Conservation (phyloP, 805 yeast species). For the Scheffersomyces coipomensis region DNA sequence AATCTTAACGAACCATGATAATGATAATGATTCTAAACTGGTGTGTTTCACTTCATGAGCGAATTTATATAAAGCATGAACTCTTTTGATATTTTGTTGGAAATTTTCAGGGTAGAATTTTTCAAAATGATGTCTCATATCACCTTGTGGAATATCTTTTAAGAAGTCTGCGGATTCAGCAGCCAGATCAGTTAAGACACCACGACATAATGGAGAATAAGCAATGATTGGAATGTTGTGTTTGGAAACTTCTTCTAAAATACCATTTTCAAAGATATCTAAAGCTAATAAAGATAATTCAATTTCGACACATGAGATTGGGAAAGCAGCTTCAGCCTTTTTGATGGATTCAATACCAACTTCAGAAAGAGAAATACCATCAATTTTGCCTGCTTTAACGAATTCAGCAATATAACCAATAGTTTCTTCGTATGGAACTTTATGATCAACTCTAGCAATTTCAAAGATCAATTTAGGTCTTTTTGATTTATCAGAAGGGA, state of each 20-base stretch:
- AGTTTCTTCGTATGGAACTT: constrained; percentile 57
- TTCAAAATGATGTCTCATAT: constrained; percentile 50
- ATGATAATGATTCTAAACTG: constrained; percentile 53
- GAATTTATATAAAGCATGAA: constrained; percentile 47
- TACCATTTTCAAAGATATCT: constrained; percentile 63
- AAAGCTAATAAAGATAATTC: constrained; percentile 75
- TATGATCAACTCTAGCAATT: constrained; percentile 66
- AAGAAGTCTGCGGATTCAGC: constrained; percentile 34
- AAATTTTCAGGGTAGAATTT: constrained; percentile 61
- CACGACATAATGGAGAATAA: constrained; percentile 83
- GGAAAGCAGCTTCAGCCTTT: constrained; percentile 44
- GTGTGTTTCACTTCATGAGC: constrained; percentile 48
- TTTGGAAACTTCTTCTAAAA: constrained; percentile 57
- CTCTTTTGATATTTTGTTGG: constrained; percentile 49
- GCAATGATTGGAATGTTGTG: constrained; percentile 68
- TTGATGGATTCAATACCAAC: constrained; percentile 59
- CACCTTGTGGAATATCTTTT: constrained; percentile 54
- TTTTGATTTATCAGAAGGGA: constrained; percentile 19
- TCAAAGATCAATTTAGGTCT: constrained; percentile 54
- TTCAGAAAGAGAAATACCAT: constrained; percentile 75
- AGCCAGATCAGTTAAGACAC: constrained; percentile 66
- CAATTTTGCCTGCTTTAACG: constrained; percentile 64
- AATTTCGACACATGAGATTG: constrained; percentile 69
- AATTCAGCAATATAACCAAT: constrained; percentile 55
- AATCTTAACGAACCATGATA: constrained; percentile 52